Evolutionary conservation across 352 stramenopile species (phyloP).

Genomic region (Phytophthora quininea): DNA sequence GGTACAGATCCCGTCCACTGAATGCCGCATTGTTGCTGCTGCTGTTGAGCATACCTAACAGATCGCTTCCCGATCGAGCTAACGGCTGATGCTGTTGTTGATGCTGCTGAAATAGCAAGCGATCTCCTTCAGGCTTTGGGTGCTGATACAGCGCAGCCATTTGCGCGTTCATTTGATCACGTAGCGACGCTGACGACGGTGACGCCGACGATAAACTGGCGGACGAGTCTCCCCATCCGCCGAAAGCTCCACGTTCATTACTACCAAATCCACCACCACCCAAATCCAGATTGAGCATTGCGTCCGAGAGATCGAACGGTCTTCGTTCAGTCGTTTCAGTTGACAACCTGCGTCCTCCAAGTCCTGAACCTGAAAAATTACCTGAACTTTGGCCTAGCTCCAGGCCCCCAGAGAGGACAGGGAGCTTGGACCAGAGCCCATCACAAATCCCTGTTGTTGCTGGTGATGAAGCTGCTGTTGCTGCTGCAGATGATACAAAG

Average conservation of each 20-base stretch:
- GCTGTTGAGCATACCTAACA: slow-evolving; percentile 47
- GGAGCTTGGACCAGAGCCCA: slow-evolving; percentile 19
- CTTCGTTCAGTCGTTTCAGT: slow-evolving; percentile 8
- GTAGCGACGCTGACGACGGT: slow-evolving; percentile 39
- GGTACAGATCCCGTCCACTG: slow-evolving; percentile 15
- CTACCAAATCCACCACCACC: slow-evolving; percentile 18
- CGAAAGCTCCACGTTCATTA: slow-evolving; percentile 10
- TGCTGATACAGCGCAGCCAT: slow-evolving; percentile 78
- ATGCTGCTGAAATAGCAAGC: slow-evolving; percentile 31
- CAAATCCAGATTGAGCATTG: slow-evolving; percentile 50
- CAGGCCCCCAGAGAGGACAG: slow-evolving; percentile 28
- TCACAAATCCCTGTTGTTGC: slow-evolving; percentile 31
- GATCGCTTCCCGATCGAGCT: slow-evolving; percentile 39
- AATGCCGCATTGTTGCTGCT: slow-evolving; percentile 23
- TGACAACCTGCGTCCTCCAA: slow-evolving; percentile 15
- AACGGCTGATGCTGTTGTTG: slow-evolving; percentile 36
- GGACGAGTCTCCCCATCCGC: slow-evolving; percentile 19
- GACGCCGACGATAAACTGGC: slow-evolving; percentile 26
- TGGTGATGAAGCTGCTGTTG: slow-evolving; percentile 47
- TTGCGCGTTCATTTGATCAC: slow-evolving; percentile 82
- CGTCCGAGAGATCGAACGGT: slow-evolving; percentile 47
- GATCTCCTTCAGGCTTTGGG: slow-evolving; percentile 15
- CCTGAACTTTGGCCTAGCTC: slow-evolving; percentile 14
- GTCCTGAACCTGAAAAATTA: slow-evolving; percentile 8
- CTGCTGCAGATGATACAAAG: slow-evolving; percentile 50